Conservation (phyloP, 345 rosid genomes). For the Durio zibethinus region DNA sequence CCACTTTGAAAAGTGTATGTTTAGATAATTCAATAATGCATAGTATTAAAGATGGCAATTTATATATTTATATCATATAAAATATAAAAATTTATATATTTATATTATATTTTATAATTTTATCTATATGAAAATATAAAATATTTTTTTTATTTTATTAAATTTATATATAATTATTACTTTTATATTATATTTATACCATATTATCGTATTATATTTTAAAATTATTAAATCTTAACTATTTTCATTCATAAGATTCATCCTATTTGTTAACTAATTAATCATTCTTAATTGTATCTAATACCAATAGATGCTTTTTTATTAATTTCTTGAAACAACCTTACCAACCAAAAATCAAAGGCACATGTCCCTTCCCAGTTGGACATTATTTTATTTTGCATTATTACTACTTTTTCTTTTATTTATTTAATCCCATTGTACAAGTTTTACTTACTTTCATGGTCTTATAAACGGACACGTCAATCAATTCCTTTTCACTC, state of each 20-base stretch:
- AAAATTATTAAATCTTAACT: too few species aligned
- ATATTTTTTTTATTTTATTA: too few species aligned
- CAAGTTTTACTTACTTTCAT: constrained; percentile 1
- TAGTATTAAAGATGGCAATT: too few species aligned
- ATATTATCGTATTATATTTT: too few species aligned
- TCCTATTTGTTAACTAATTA: constrained; percentile 12
- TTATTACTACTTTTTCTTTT: constrained; percentile 2
- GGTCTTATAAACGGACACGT: not conserved
- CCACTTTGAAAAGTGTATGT: constrained; percentile 25
- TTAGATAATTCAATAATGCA: constrained; percentile 36
- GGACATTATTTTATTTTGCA: constrained; percentile 8
- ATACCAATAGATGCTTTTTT: too few species aligned
- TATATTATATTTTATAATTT: too few species aligned
- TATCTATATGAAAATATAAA: too few species aligned
- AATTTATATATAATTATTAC: too few species aligned
- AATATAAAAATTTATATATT: too few species aligned
- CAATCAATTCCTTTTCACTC: constrained; percentile 12
- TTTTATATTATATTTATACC: too few species aligned
- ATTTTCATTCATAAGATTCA: constrained; percentile 16
- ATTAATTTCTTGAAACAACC: constrained; percentile 3
- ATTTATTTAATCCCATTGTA: too few species aligned
- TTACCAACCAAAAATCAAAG: not conserved
- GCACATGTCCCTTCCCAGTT: constrained; percentile 11
- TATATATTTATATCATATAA: too few species aligned
- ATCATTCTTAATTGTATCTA: constrained; percentile 21